These are phyloP conservation scores for Balansia obtecta DNA, from an alignment of 2,329 filamentous ascomycete genomes.

Conservation along the genomic window DNA sequence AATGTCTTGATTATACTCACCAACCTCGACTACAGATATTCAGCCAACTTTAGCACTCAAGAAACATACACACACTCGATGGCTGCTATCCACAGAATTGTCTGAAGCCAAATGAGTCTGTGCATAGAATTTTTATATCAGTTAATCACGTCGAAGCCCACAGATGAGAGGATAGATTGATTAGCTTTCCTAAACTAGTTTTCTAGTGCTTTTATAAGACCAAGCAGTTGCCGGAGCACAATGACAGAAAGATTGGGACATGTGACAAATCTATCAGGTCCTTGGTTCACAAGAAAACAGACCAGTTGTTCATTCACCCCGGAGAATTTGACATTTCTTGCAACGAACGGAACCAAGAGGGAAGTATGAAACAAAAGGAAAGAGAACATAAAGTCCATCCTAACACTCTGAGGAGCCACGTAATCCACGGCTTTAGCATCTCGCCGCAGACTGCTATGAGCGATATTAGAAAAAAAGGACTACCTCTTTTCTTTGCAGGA, in stretches of 20 bases:
- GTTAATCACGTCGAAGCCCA: background rate
- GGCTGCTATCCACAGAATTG: too few relatives aligned
- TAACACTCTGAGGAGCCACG: conserved; percentile 3
- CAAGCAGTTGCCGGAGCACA: background rate
- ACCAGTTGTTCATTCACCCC: conserved; percentile 14
- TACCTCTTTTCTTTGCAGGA: background rate
- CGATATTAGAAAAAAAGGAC: background rate
- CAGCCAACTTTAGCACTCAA: too few relatives aligned
- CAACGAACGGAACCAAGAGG: background rate
- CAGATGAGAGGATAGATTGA: background rate
- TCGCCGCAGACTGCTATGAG: background rate
- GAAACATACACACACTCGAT: too few relatives aligned
- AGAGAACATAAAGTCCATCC: conserved; percentile 13
- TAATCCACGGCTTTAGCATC: conserved; percentile 1
- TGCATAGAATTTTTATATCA: too few relatives aligned
- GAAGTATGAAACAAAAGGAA: conserved; percentile 7
- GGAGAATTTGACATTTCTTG: conserved; percentile 19
- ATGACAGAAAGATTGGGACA: background rate
- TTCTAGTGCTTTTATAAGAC: background rate
- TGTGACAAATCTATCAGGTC: background rate
- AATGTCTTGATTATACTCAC: too few relatives aligned
- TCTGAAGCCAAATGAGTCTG: too few relatives aligned
- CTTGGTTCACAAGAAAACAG: background rate
- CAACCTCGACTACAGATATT: too few relatives aligned
- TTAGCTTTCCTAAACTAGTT: background rate